phyloP scores from a whole-genome alignment of 306 rosid species.

The Glycyrrhiza uralensis region DNA sequence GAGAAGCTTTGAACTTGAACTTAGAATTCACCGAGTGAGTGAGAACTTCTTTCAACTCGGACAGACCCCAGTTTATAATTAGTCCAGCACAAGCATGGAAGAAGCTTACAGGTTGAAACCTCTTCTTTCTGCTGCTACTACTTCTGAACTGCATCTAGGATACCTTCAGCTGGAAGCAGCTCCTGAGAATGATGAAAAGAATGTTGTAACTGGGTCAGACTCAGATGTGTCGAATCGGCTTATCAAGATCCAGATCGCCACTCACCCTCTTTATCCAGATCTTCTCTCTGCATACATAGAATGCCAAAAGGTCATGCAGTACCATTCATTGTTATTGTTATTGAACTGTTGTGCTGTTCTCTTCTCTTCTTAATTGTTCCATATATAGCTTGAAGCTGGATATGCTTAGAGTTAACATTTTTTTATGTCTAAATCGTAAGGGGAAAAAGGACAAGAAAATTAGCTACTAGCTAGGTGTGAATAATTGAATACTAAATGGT shows the following conservation, averaged over 20 bases:
- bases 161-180: slow-evolving; percentile 24
- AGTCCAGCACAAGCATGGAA: neutral
- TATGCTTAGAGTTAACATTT: too few species aligned
- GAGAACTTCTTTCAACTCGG: too few species aligned
- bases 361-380: neutral
- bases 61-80: too few species aligned
- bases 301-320: slow-evolving; percentile 54
- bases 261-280: slow-evolving; percentile 63
- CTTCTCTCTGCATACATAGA: slow-evolving; percentile 62
- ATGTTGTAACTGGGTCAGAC: slow-evolving; percentile 34
- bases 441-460: too few species aligned
- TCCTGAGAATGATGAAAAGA: slow-evolving; percentile 8
- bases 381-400: too few species aligned
- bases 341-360: too few species aligned
- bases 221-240: too few species aligned
- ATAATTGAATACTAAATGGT: too few species aligned
- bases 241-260: slow-evolving; percentile 62
- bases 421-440: too few species aligned
- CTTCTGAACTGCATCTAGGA: slow-evolving; percentile 27
- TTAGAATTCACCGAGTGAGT: too few species aligned
- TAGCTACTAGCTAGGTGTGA: too few species aligned
- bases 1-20: too few species aligned
- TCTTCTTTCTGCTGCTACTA: neutral
- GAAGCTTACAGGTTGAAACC: slow-evolving; percentile 3
- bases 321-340: neutral